These are phyloP conservation scores for Calonectria crousiana DNA, from an alignment of 2,329 filamentous ascomycete genomes.

Conservation along the genomic window DNA sequence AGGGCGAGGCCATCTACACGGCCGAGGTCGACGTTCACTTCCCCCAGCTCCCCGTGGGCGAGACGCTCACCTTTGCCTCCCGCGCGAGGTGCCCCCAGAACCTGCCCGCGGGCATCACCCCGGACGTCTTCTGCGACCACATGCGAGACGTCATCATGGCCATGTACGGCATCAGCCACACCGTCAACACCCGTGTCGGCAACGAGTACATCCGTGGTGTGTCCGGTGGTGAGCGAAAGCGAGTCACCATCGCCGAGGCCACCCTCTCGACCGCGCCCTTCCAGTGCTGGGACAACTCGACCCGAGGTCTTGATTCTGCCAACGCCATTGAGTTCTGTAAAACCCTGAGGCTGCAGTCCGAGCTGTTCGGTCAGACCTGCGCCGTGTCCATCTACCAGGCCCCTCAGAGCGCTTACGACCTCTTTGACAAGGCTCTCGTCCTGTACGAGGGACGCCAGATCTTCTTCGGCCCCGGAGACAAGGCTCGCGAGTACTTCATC, in stretches of 20 bases:
- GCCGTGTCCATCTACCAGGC: conserved; percentile 28
- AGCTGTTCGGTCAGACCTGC: conserved; percentile 26
- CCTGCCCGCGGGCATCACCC: conserved; percentile 12
- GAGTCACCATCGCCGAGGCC: conserved; percentile 26
- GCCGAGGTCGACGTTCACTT: conserved; percentile 26
- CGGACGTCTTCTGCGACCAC: conserved; percentile 21
- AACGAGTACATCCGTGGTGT: conserved; percentile 27
- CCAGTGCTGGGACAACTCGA: conserved; percentile 27
- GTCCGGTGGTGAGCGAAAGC: conserved; percentile 24
- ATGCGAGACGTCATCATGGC: conserved; percentile 27
- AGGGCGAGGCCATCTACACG: conserved; percentile 27
- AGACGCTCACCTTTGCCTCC: conserved; percentile 27
- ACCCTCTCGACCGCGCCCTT: conserved; percentile 21
- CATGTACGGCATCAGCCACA: conserved; percentile 29
- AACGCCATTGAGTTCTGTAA: conserved; percentile 29
- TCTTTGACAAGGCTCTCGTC: conserved; percentile 26
- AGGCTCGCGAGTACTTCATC: conserved; percentile 23
- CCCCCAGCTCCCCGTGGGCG: conserved; percentile 25
- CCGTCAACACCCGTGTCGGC: conserved; percentile 24
- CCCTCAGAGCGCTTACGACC: conserved; percentile 23
- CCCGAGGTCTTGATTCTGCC: conserved; percentile 21
- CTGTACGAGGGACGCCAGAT: conserved; percentile 25
- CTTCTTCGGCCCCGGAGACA: conserved; percentile 20
- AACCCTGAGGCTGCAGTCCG: conserved; percentile 18
- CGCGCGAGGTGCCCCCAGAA: conserved; percentile 21